Conservation (phyloP, 2,329 filamentous ascomycete genomes). For the Phoma sp. region DNA sequence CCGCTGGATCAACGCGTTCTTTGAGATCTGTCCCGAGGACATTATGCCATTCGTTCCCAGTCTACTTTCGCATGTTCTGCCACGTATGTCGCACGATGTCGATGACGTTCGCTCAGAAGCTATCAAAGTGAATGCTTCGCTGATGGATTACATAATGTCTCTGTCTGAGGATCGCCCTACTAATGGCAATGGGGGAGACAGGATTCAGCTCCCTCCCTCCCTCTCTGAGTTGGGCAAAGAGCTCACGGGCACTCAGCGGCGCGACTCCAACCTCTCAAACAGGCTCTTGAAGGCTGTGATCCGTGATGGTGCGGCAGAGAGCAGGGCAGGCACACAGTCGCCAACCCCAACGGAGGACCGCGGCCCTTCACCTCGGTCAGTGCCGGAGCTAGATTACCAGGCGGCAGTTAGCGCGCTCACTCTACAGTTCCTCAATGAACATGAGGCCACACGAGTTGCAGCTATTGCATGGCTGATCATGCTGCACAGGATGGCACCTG, state of each 20-base stretch:
- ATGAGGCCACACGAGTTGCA: constrained; percentile 92
- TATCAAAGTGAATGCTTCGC: constrained; percentile 82
- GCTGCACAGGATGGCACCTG: constrained; percentile 92
- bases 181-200: constrained; percentile 46
- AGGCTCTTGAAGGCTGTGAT: constrained; percentile 44
- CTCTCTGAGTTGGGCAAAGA: constrained; percentile 50
- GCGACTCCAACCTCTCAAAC: constrained; percentile 47
- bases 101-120: constrained; percentile 89
- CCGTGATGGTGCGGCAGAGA: constrained; percentile 39
- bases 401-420: constrained; percentile 93
- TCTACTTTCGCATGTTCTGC: constrained; percentile 87
- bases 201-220: constrained; percentile 51
- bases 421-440: constrained; percentile 91
- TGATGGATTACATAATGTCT: constrained; percentile 94
- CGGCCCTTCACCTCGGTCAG: constrained; percentile 51
- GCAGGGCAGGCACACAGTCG: constrained; percentile 40
- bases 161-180: constrained; percentile 66
- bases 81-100: constrained; percentile 89
- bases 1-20: constrained; percentile 93
- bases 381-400: constrained; percentile 87
- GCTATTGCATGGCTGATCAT: constrained; percentile 97
- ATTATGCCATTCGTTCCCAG: constrained; percentile 94
- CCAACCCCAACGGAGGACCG: constrained; percentile 54
- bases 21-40: constrained; percentile 96
- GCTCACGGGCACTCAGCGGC: constrained; percentile 48